Base-by-base conservation (phyloP, 768 basidiomycete genomes). In the Mycena haematopus region DNA sequence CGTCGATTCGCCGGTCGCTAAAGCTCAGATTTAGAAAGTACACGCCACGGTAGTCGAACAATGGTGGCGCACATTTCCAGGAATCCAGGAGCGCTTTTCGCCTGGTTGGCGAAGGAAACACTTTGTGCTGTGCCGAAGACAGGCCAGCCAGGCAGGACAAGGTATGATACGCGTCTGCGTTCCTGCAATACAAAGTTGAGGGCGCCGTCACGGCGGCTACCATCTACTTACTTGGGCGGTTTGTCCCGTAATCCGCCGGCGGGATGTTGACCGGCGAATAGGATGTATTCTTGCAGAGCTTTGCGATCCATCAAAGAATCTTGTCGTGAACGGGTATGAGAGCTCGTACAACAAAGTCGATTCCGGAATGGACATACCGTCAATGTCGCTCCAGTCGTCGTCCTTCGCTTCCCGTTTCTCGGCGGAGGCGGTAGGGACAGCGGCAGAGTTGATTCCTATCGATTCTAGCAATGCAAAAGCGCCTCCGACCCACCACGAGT, bases 401-500 rank as follows among this genome's bases (percentile, higher is more conserved):
- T 51, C 65, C 53, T 35, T 53, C 33, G 70, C 73, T 11, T 52
- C 66, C n/a, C 72, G 73, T 27, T 71, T 71, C 9, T 73, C 73
- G 27, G 76, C 71, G 49, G 71, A 75, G 11, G 76, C 73, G 67
- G 79, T 76, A 45, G 73, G 70, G 33, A 74, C 53, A 5, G 66
- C 83, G 19, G 69, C 80, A 57, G 62, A 54, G 27, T 56, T 54
- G 24, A 81, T 73, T 14, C 81, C 80, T 0, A 87, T 69, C 27
- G 84, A 86, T 60, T 92, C 92, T 0, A 97, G 76, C 9, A 98
- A 77, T 0, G 84, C 81, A 71, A 97, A 93, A 17, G 90, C 83
- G 0, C 96, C 96, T 2, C 93, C 97, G 24, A 94, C 92, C 97
- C 96, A 99, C 97, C 97, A 99, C n/a, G 91, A 89, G 75, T 99